These are phyloP conservation scores for Proliferodiscus dingleyae DNA, from an alignment of 2,329 filamentous ascomycete species.

Conservation along the genomic window DNA sequence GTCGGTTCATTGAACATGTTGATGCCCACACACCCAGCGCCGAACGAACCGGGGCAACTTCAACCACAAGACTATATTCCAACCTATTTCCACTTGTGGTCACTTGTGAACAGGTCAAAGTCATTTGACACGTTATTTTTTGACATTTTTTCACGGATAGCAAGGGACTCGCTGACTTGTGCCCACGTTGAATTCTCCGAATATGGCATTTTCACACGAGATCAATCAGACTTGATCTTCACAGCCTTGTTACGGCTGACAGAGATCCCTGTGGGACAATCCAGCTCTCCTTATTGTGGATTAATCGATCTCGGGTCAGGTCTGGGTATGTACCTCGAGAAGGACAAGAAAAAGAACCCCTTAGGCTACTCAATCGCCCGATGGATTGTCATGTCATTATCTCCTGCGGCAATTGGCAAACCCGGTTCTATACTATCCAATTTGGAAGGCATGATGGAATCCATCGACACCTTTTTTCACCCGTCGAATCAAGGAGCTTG, in stretches of 20 bases:
- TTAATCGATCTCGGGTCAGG: constrained; percentile 79
- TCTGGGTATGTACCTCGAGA: constrained; percentile 79
- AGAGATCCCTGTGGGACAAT: constrained; percentile 94
- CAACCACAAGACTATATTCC: constrained; percentile 85
- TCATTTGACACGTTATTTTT: constrained; percentile 81
- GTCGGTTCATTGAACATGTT: constrained; percentile 80
- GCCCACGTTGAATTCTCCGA: constrained; percentile 74
- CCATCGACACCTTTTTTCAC: constrained; percentile 97
- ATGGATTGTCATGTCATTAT: constrained; percentile 90
- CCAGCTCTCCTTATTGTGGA: constrained; percentile 81
- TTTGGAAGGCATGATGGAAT: constrained; percentile 87
- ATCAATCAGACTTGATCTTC: constrained; percentile 89
- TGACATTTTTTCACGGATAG: constrained; percentile 82
- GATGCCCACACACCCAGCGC: constrained; percentile 76
- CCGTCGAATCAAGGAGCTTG: constrained; percentile 91
- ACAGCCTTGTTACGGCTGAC: constrained; percentile 84
- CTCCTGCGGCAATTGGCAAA: constrained; percentile 73
- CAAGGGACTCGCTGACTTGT: constrained; percentile 75
- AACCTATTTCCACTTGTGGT: constrained; percentile 96
- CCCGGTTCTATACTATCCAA: constrained; percentile 76
- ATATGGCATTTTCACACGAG: constrained; percentile 85
- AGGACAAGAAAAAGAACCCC: constrained; percentile 90
- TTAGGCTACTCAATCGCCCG: constrained; percentile 86
- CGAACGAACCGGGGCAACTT: constrained; percentile 66
- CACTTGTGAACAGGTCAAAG: constrained; percentile 83